Percentiles rank a stretch among this genome's conserved stretches.
Evolutionary conservation across 192 early-diverging fungal genomes (phyloP).

Genomic region (Spizellomyces punctatus): DNA sequence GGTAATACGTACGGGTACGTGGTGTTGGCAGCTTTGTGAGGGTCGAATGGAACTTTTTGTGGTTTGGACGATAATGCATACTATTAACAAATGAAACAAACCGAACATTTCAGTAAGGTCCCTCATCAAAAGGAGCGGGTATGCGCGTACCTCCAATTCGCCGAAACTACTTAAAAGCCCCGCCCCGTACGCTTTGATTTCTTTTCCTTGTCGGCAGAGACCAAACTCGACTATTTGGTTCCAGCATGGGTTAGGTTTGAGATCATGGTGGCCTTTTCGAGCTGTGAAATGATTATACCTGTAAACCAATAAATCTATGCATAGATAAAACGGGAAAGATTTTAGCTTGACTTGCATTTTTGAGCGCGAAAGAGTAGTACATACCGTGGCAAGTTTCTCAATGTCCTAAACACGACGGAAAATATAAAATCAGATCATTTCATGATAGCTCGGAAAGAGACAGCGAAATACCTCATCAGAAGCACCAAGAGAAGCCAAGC

Average conservation of each 20-base stretch:
- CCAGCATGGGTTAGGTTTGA: neutral
- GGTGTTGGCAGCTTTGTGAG: conserved; percentile 54
- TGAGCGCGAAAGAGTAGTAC: neutral
- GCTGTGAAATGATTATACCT: conserved; percentile 41
- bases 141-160: conserved; percentile 69
- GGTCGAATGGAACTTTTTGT: conserved; percentile 81
- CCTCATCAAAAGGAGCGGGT: neutral
- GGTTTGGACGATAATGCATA: conserved; percentile 82
- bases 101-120: neutral
- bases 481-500: conserved; percentile 88
- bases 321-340: too few species aligned
- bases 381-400: conserved; percentile 77
- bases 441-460: too few species aligned
- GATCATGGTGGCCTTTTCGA: conserved; percentile 18
- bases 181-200: conserved; percentile 87
- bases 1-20: conserved; percentile 37
- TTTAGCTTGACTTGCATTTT: too few species aligned
- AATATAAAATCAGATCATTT: too few species aligned
- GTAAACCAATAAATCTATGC: conserved; percentile 78
- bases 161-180: conserved; percentile 93
- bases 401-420: conserved; percentile 55
- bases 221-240: conserved; percentile 86
- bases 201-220: conserved; percentile 69
- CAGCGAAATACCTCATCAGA: conserved; percentile 60
- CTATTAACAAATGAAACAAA: neutral